Conservation (phyloP, 306 rosid species). For the Rubus idaeus region DNA sequence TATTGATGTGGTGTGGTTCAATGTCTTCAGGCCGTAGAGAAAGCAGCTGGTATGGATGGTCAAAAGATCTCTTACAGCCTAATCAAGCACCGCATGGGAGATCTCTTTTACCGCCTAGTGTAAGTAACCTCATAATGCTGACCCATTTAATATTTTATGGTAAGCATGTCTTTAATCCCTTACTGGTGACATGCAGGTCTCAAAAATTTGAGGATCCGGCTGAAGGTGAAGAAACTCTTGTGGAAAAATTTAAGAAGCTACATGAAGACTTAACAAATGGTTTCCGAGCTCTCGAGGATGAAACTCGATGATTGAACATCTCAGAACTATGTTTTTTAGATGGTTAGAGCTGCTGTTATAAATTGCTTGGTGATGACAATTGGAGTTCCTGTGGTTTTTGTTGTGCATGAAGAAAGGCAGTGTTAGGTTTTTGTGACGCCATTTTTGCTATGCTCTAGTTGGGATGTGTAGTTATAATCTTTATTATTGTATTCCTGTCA, state of each 20-base stretch:
- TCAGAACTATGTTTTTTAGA: constrained; percentile 23
- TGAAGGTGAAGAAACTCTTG: constrained; percentile 86
- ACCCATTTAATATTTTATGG: neutral
- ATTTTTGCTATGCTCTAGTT: constrained; percentile 39
- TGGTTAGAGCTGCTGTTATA: constrained; percentile 23
- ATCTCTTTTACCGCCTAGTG: constrained; percentile 97
- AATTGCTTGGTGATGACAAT: constrained; percentile 18
- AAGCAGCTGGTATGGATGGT: constrained; percentile 97
- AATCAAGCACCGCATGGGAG: constrained; percentile 95
- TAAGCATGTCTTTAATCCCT: constrained; percentile 29
- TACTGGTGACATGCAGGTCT: constrained; percentile 56
- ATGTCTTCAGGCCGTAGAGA: constrained; percentile 82
- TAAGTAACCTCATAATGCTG: constrained; percentile 40
- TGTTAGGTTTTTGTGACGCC: constrained; percentile 35
- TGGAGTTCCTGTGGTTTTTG: constrained; percentile 22
- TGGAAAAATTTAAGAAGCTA: constrained; percentile 74
- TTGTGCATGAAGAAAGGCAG: constrained; percentile 25
- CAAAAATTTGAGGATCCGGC: constrained; percentile 99
- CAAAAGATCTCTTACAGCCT: constrained; percentile 81
- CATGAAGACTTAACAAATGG: constrained; percentile 84
- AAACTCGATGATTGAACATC: constrained; percentile 65
- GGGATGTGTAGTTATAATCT: constrained; percentile 37
- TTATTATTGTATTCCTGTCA: constrained; percentile 30
- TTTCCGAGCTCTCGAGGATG: constrained; percentile 98
- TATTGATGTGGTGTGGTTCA: constrained; percentile 19